Evolutionary conservation across 1,284 basidiomycete genomes (phyloP).

Genomic region (Cutaneotrichosporon daszewskae): DNA sequence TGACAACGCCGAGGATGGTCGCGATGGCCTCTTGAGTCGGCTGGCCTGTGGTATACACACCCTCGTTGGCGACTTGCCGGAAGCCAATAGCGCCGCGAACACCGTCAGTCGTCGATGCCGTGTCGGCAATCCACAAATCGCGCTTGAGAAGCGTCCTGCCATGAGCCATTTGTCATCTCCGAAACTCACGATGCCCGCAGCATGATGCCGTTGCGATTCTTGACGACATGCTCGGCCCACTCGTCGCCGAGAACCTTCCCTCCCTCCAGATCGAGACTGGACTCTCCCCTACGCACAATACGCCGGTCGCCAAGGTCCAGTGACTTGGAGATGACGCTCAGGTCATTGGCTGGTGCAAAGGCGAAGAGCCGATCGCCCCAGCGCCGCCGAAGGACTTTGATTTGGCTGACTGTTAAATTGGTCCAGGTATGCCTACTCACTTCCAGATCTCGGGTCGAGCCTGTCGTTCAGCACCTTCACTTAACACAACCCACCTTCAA

Average conservation of each 20-base stretch:
- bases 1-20: slow-evolving; percentile 69
- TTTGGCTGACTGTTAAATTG: slow-evolving; percentile 61
- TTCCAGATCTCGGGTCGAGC: slow-evolving; percentile 91
- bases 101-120: slow-evolving; percentile 56
- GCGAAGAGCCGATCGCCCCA: slow-evolving; percentile 72
- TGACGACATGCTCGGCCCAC: slow-evolving; percentile 87
- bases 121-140: slow-evolving; percentile 79
- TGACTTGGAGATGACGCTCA: slow-evolving; percentile 52
- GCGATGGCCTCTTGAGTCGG: slow-evolving; percentile 87
- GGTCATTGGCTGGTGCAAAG: slow-evolving; percentile 81
- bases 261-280: slow-evolving; percentile 67
- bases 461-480: not conserved
- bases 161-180: not conserved
- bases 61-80: slow-evolving; percentile 73
- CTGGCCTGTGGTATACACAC: slow-evolving; percentile 80
- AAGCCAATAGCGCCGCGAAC: slow-evolving; percentile 94
- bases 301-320: slow-evolving; percentile 30
- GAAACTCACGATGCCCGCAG: slow-evolving; percentile 68
- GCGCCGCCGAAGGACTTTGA: slow-evolving; percentile 72
- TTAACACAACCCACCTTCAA: slow-evolving; percentile 51
- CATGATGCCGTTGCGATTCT: slow-evolving; percentile 90
- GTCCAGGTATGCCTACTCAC: slow-evolving; percentile 54
- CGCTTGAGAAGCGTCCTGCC: slow-evolving; percentile 57
- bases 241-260: slow-evolving; percentile 86
- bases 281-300: slow-evolving; percentile 10